Base-by-base conservation (phyloP, 1,284 basidiomycete genomes). In the Apiotrichum veenhuisii region DNA sequence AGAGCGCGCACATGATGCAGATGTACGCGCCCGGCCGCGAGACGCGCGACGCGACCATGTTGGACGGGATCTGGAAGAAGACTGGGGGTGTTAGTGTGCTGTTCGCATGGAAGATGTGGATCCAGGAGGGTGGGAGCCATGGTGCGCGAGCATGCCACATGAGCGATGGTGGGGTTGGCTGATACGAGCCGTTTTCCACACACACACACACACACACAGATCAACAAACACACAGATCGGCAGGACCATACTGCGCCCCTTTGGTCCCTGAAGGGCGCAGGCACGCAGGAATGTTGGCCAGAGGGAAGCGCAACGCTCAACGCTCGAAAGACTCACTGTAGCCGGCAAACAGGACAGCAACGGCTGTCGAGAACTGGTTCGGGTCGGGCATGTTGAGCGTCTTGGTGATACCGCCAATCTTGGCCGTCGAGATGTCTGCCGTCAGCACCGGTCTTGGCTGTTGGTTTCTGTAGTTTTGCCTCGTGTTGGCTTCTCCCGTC, bases 51-150 rank as follows among this genome's bases (percentile, higher is more conserved):
- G 51, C 50, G 33, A 75, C 48, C 66, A 75, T 74, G 62, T 74
- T 74, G 30, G 65, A 67, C 12, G 70, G 70, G 30, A 74, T 55
- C 49, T 73, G 73, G 22, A 72, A 62, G 20, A 14, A 8, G 20
- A 41, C 40, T 41, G 20, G 5, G 8, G 5, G 20, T 14, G 68
- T 64, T 26, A 72, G 52, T 25, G 66, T 64, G 42, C 73, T 70
- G 53, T 37, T 14, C 36, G 5, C 15, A 14, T 18, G 17, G 36
- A 7, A 14, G 15, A 37, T 4, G 36, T 4, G 15, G 36, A 8
- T 18, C 9, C 8, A 37, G 36, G 30, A 30, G 7, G 12, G 30
- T 12, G 30, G 30, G 12, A 30, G 30, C 5, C n/a, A n/a, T n/a
- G n/a, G n/a, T n/a, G n/a, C n/a, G n/a, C n/a, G n/a, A n/a, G n/a